Conservation (phyloP, 495 filamentous ascomycete species). For the Lentithecium fluviatile region DNA sequence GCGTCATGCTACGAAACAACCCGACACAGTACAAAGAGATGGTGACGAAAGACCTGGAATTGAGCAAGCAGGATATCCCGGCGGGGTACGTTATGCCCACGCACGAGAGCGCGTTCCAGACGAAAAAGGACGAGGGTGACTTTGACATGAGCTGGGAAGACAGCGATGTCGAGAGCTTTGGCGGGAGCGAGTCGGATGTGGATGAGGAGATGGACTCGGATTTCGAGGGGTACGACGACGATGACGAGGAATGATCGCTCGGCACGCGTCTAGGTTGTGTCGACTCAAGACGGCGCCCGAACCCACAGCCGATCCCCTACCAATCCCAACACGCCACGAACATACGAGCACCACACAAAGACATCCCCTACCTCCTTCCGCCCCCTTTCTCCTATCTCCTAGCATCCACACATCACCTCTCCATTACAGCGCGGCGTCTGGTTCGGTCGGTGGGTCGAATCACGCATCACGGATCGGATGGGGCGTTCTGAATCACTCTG, state of each 20-base stretch:
- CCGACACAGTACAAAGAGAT: conserved; percentile 64
- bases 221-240: conserved; percentile 38
- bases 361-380: background rate
- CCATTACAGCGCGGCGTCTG: conserved; percentile 29
- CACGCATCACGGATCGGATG: no score
- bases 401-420: background rate
- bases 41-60: conserved; percentile 69
- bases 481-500: conserved; percentile 6
- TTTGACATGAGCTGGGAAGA: conserved; percentile 50
- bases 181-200: conserved; percentile 61
- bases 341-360: no score
- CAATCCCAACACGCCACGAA: no score
- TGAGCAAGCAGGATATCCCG: conserved; percentile 76
- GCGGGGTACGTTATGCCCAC: conserved; percentile 79
- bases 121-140: conserved; percentile 69
- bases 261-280: no score
- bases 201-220: conserved; percentile 37
- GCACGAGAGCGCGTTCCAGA: conserved; percentile 58
- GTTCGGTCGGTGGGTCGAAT: conserved; percentile 1
- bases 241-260: conserved; percentile 38
- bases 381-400: background rate
- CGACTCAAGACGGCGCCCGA: no score
- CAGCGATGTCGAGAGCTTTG: conserved; percentile 36
- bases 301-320: conserved; percentile 9
- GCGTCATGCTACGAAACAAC: conserved; percentile 76